Conservation (phyloP, 345 rosid species). For the Moricandia moricandioides region DNA sequence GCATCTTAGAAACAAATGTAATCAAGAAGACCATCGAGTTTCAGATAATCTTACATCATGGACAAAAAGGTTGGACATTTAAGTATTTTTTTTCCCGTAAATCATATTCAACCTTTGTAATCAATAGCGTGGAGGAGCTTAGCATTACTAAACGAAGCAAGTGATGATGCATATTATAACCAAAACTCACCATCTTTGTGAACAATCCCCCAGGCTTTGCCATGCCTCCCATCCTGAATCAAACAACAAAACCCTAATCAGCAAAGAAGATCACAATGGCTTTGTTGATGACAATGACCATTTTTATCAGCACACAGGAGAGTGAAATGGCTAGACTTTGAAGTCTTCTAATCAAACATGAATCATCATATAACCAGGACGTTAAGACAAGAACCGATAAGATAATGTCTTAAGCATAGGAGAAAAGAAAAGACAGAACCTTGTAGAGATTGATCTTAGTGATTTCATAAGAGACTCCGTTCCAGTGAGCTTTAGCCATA, state of each 20-base stretch:
- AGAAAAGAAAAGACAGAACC: conserved; percentile 38
- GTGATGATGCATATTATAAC: no score
- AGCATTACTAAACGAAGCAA: no score
- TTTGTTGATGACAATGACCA: background rate
- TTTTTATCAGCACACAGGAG: background rate
- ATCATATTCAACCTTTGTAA: no score
- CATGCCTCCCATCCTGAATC: conserved; percentile 81
- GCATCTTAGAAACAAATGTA: no score
- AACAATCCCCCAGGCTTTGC: conserved; percentile 95
- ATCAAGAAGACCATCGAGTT: no score
- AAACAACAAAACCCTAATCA: conserved; percentile 18
- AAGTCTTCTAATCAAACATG: background rate
- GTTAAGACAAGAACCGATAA: background rate
- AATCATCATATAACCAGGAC: background rate
- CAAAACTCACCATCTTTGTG: conserved; percentile 75
- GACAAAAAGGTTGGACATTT: no score
- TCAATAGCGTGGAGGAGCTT: no score
- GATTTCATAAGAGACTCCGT: conserved; percentile 78
- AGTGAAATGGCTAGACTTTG: background rate
- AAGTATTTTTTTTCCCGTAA: no score
- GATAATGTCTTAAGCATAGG: background rate
- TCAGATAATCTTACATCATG: background rate
- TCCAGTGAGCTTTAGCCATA: conserved; percentile 95
- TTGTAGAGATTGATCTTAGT: conserved; percentile 94
- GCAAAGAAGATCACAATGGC: background rate